Evolutionary conservation across 73 alveolate genomes (phyloP), one percentile per base, ranked within the genome.

Genomic region (Tetrahymena malaccensis): DNA sequence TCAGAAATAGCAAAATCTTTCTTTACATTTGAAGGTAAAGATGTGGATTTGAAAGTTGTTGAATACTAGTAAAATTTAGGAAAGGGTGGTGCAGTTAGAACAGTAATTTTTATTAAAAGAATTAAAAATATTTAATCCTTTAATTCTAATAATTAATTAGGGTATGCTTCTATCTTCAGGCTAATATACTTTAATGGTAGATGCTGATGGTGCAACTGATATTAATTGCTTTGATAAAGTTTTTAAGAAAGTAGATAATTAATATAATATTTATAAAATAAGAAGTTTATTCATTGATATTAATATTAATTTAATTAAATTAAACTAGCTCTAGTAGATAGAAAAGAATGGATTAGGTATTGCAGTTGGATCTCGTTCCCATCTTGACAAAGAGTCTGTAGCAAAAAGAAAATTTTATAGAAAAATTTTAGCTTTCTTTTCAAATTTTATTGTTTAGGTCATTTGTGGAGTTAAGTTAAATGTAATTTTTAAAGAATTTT

Each of bases 141-240:
- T 4, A 56, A 10, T n/a, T 70, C 4, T 8, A 19, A 31, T 70
- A 25, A n/a, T 27, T 12, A 70, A 70, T 22, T n/a, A 70, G 89
- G 89, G 99, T 13, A 98, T 98, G 98, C 96, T 97, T 35, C 94
- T 44, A 93, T 95, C 98, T 2, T 85, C 98, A 94, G 99, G 99
- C 43, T 94, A 97, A 70, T 96, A 96, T 70, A 84, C 96, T 19
- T 95, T 98, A 85, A 96, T 98, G 96, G 96, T 97, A 27, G 99
- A 98, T 98, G 98, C 99, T 57, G 99, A 98, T 97, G 98, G 98
- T 17, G 99, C 99, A 15, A 98, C 99, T 43, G 99, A 98, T 58
- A 94, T 97, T 1, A 97, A 95, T 55, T 97, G 97, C 43, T 96
- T 93, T 93, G 98, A 95, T 25, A 94, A 93, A 40, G 96, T 97